Conservation (phyloP, 345 rosid genomes). For the Aquilaria malaccensis region DNA sequence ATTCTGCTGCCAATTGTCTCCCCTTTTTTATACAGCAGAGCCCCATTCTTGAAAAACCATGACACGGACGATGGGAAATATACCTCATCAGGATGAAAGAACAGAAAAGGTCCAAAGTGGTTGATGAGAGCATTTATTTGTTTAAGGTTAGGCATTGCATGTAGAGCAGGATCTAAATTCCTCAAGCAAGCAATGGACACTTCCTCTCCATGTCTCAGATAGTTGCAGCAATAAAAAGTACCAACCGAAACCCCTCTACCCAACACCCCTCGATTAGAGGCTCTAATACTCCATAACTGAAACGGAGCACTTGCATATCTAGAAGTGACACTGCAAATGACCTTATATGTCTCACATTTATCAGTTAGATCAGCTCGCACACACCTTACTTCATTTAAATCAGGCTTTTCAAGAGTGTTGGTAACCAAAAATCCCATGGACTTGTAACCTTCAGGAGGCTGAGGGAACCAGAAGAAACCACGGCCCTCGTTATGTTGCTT, state of each 20-base stretch:
- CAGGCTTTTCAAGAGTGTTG: constrained; percentile 42
- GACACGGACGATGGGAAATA: constrained; percentile 71
- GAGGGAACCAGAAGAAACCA: constrained; percentile 81
- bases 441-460: constrained; percentile 66
- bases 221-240: constrained; percentile 56
- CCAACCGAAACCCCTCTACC: constrained; percentile 74
- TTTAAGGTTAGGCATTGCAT: constrained; percentile 67
- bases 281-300: constrained; percentile 63
- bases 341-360: constrained; percentile 39
- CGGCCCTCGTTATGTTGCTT: constrained; percentile 22
- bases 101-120: constrained; percentile 68
- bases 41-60: constrained; percentile 60
- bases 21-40: constrained; percentile 43
- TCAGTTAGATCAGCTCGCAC: constrained; percentile 72
- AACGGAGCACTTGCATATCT: constrained; percentile 35
- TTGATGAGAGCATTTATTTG: constrained; percentile 58
- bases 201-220: constrained; percentile 30
- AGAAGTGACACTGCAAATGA: constrained; percentile 28
- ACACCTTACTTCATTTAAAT: constrained; percentile 62
- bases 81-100: constrained; percentile 55
- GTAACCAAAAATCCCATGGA: constrained; percentile 69
- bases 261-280: constrained; percentile 47
- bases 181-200: constrained; percentile 46
- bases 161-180: constrained; percentile 45
- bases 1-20: constrained; percentile 29